Evolutionary conservation across 768 basidiomycete genomes (phyloP), one percentile per base, ranked within the genome.

Genomic region (Panus rudis): DNA sequence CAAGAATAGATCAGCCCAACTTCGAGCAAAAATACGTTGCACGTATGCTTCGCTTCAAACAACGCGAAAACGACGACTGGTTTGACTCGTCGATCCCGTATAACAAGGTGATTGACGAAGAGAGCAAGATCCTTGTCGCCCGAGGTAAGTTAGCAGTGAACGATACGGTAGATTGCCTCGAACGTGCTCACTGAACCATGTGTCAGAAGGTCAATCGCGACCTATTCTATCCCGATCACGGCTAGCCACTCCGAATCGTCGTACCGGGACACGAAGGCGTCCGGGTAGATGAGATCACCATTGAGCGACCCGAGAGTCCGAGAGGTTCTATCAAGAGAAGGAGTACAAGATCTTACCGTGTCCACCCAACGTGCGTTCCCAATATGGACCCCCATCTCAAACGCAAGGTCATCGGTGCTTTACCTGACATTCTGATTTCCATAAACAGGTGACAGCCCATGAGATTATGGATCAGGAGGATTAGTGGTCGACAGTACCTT

Each of bases 1-100:
- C 7, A 41, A 33, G 21, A 22, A 31, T 12, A 59, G 56, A 17
- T n/a, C n/a, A n/a, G n/a, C n/a, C n/a, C n/a, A n/a, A n/a, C n/a
- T n/a, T n/a, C n/a, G n/a, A n/a, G n/a, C n/a, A n/a, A n/a, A n/a
- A n/a, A n/a, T n/a, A 60, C 64, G 16, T 50, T 60, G 27, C 81
- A 84, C 49, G 75, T 75, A 17, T 76, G 75, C 49, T 81, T 86
- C 50, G 66, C 72, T 21, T 82, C 80, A 11, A 65, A 75, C 52
- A 67, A 78, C 5, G 80, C 53, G 70, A 82, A 54, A 75, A 83
- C 37, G 81, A 78, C 44, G 55, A 61, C 3, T 78, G 66, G 51
- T 86, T 81, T 47, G 83, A 81, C 3, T 74, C 72, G 4, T 84
- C 82, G 2, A 75, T 85, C 13, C 65, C 79, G 3, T 45, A 82